These are phyloP conservation scores for Triticum aestivum DNA, from an alignment of 176 grass and related monocot genomes.

Conservation along the genomic window IWGSC_CS_RefSeq_v2.1 NC_057797.1:19844330-19844829, in stretches of 20 bases:
- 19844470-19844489: slow-evolving; percentile 69
- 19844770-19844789: slow-evolving; percentile 92
- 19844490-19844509: slow-evolving; percentile 88
- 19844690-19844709: slow-evolving; percentile 78
- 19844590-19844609: background rate
- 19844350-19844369: slow-evolving; percentile 33
- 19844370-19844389: background rate
- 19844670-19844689: slow-evolving; percentile 80
- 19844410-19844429: background rate
- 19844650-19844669: slow-evolving; percentile 64
- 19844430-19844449: background rate
- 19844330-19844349: slow-evolving; percentile 78
- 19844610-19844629: background rate
- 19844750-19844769: slow-evolving; percentile 90
- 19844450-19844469: slow-evolving; percentile 15
- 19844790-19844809: slow-evolving; percentile 20
- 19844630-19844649: slow-evolving; percentile 80
- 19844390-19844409: slow-evolving; percentile 2
- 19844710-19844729: slow-evolving; percentile 92
- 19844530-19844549: slow-evolving; percentile 82
- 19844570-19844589: background rate
- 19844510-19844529: slow-evolving; percentile 98
- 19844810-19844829: background rate
- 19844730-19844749: slow-evolving; percentile 99
- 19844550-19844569: slow-evolving; percentile 38